phyloP scores from a whole-genome alignment of 2,329 filamentous ascomycete species.

The Colletotrichum coccodes region DNA sequence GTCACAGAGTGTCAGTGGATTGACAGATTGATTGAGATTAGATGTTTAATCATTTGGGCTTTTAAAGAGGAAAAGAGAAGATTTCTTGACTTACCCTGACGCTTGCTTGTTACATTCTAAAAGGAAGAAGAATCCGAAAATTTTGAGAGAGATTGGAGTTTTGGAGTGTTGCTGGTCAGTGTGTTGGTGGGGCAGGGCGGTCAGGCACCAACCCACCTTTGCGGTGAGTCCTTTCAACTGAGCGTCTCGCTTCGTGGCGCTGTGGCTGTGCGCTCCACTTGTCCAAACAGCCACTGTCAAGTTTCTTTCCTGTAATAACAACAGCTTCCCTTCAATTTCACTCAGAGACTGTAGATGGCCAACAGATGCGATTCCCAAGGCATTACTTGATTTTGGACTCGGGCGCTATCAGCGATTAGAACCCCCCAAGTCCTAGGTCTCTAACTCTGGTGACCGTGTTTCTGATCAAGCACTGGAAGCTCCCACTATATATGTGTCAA shows the following conservation, averaged over 20 bases:
- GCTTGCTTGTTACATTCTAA: slow-evolving; percentile 4
- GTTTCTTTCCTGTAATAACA: too few relatives aligned
- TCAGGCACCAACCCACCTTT: not conserved
- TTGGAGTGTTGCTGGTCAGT: not conserved
- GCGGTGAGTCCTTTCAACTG: too few relatives aligned
- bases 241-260: not conserved
- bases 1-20: slow-evolving; percentile 64
- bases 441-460: too few relatives aligned
- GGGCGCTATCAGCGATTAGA: too few relatives aligned
- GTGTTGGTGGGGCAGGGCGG: slow-evolving; percentile 6
- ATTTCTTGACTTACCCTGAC: slow-evolving; percentile 34
- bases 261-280: not conserved
- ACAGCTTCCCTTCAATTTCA: too few relatives aligned
- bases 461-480: too few relatives aligned
- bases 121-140: slow-evolving; percentile 35
- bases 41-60: slow-evolving; percentile 58
- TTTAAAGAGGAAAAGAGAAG: not conserved
- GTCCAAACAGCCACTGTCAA: slow-evolving; percentile 8
- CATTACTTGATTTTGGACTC: too few relatives aligned
- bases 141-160: slow-evolving; percentile 1
- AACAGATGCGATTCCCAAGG: too few relatives aligned
- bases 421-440: too few relatives aligned
- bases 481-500: too few relatives aligned
- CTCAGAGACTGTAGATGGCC: too few relatives aligned
- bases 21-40: slow-evolving; percentile 63